Percentiles rank a stretch among this genome's conserved stretches.
These are phyloP conservation scores for Xylaria multiplex DNA, from an alignment of 2,329 filamentous ascomycete species.

Conservation along the genomic window DNA sequence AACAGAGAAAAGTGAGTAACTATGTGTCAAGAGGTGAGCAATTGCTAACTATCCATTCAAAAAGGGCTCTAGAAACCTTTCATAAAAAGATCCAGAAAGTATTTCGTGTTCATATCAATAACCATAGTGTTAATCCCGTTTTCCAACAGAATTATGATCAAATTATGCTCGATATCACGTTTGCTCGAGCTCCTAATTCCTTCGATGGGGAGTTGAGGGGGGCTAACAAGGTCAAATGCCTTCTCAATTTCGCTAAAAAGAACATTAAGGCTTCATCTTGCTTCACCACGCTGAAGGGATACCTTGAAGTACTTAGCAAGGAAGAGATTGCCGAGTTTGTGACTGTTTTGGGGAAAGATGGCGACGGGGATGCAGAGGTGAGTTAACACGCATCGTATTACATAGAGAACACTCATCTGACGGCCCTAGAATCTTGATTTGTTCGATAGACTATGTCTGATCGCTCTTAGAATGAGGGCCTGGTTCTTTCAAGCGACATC, in stretches of 20 bases:
- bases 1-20: conserved; percentile 21
- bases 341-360: conserved; percentile 41
- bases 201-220: neutral
- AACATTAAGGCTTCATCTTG: conserved; percentile 53
- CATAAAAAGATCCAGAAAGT: conserved; percentile 18
- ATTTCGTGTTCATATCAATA: neutral
- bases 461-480: conserved; percentile 34
- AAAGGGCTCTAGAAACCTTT: conserved; percentile 14
- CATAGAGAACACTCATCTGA: conserved; percentile 7
- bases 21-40: neutral
- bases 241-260: conserved; percentile 52
- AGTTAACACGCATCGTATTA: conserved; percentile 12
- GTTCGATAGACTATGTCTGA: conserved; percentile 31
- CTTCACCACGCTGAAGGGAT: conserved; percentile 60
- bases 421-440: conserved; percentile 30
- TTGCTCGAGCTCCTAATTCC: neutral
- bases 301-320: conserved; percentile 55
- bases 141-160: conserved; percentile 24
- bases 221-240: conserved; percentile 40
- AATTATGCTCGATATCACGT: conserved; percentile 19
- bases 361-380: conserved; percentile 45
- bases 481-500: conserved; percentile 38
- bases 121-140: conserved; percentile 1
- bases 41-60: conserved; percentile 13
- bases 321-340: conserved; percentile 54